These are phyloP conservation scores for Daedaleopsis nitida DNA, from an alignment of 768 basidiomycete species.

Conservation along the genomic window DNA sequence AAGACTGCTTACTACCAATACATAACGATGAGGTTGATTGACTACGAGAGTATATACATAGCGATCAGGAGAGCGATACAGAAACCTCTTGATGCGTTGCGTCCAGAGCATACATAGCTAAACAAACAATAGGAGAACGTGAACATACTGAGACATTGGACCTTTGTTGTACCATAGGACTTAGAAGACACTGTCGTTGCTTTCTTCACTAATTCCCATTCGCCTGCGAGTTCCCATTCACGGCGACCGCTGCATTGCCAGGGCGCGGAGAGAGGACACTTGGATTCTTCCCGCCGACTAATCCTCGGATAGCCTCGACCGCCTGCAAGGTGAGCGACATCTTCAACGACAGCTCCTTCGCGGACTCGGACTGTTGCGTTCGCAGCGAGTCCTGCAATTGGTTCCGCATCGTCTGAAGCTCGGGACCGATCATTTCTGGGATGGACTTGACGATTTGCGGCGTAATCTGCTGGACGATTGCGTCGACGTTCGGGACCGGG, in stretches of 20 bases:
- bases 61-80: neutral
- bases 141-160: neutral
- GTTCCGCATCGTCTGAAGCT: slow-evolving; percentile 5
- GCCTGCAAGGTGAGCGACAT: slow-evolving; percentile 11
- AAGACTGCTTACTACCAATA: neutral
- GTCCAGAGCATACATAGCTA: neutral
- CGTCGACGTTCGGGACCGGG: neutral
- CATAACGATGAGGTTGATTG: neutral
- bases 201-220: neutral
- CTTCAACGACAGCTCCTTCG: slow-evolving; percentile 4
- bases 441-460: slow-evolving; percentile 9
- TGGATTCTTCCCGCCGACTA: neutral
- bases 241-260: neutral
- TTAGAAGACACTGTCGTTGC: neutral
- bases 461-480: slow-evolving; percentile 4
- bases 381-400: slow-evolving; percentile 11
- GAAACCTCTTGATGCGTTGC: neutral
- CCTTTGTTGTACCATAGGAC: neutral
- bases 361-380: slow-evolving; percentile 5
- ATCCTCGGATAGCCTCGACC: slow-evolving; percentile 5
- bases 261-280: neutral
- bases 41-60: neutral
- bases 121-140: neutral
- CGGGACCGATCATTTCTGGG: slow-evolving; percentile 6
- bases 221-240: neutral